These are phyloP conservation scores for Tillandsia fasciculata DNA, from an alignment of 176 grass and related monocot genomes.

Conservation along the genomic window DNA sequence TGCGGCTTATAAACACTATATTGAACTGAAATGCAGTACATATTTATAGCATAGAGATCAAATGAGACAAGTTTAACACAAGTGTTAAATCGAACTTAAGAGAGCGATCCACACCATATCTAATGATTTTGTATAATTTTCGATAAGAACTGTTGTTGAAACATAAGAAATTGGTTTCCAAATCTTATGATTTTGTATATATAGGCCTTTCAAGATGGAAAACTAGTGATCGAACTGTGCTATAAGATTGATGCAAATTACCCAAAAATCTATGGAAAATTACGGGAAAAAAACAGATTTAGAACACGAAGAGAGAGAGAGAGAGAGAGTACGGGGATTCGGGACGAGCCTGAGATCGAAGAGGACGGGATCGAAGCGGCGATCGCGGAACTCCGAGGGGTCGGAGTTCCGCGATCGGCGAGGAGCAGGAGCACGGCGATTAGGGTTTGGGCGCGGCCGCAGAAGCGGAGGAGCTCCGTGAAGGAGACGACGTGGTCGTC, in stretches of 20 bases:
- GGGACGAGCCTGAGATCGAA: conserved; percentile 54
- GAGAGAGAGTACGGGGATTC: not conserved
- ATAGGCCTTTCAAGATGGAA: no score
- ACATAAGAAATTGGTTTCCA: no score
- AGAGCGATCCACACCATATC: no score
- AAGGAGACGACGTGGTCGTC: conserved; percentile 19
- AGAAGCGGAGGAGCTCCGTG: conserved; percentile 59
- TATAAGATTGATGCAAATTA: not conserved
- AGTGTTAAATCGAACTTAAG: no score
- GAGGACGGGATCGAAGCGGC: conserved; percentile 47
- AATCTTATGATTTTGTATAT: no score
- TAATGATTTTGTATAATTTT: not conserved
- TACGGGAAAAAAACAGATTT: not conserved
- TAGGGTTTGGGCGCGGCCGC: conserved; percentile 48
- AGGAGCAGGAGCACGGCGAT: conserved; percentile 55
- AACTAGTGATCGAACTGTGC: no score
- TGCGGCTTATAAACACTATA: no score
- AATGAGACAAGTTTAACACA: no score
- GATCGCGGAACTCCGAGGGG: conserved; percentile 44
- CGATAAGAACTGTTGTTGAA: not conserved
- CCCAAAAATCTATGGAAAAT: not conserved
- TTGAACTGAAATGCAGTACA: no score
- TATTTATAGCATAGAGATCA: no score
- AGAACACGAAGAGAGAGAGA: not conserved
- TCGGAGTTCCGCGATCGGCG: conserved; percentile 37